Base-by-base conservation (phyloP, 2,329 filamentous ascomycete genomes). In the Aotearoamyces nothofagi region DNA sequence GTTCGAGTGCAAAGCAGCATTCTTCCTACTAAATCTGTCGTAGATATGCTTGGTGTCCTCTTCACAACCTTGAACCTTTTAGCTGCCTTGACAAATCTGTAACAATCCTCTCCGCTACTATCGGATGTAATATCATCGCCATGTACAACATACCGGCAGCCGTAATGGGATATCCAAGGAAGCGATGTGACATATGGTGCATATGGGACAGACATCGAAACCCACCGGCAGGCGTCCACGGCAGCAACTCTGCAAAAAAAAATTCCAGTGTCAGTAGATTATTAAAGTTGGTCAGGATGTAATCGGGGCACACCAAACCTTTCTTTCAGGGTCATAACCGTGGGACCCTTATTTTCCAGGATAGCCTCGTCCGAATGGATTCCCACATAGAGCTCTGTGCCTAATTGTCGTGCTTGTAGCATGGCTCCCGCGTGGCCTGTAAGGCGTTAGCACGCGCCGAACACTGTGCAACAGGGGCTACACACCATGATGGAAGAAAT, bases 41-140 rank as follows among this genome's bases (percentile, higher is more conserved):
- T 98, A 7, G 83, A 93, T 47, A 98, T 98, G 34, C 83, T 86
- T 0, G 90, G 90, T 2, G 90, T 96, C 38, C 90, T 71, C 60
- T 92, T 93, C 25, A 98, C 90, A 11, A 98, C 83, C 57, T 92
- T 86, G 69, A 98, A 98, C 24, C 90, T 71, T 9, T 78, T 78
- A 1, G 87, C 90, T 22, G 80, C 77, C 58, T 98, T 98, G 46
- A 98, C 90, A 48, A 87, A 96, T 35, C 90, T 80, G 58, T 98
- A 98, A 59, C 87, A 96, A 58, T 98, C 90, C 52, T 93, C 78
- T 23, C 90, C 90, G 41, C 75, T 74, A 50, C 79, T 81, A 55
- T 98, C 90, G 0, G 84, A 92, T 3, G 90, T 96, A 49, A 96
- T 92, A 55, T 96, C 87, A 53, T 96, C 90, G 35, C 87, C 87